phyloP scores from a whole-genome alignment of 1,284 basidiomycete species.

The Trichosporon sp. region DNA sequence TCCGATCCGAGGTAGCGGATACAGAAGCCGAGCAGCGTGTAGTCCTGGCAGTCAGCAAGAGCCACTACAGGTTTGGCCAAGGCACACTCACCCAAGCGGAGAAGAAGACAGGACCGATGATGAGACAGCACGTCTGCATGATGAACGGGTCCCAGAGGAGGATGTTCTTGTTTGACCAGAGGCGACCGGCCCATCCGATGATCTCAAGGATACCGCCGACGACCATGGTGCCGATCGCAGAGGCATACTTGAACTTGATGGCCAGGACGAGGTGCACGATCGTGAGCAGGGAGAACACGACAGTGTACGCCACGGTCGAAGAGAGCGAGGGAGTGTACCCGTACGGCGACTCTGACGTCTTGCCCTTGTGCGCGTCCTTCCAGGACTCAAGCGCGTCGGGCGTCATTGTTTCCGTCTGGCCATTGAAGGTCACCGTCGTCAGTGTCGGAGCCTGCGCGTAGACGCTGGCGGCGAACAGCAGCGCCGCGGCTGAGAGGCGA shows the following conservation, averaged over 20 bases:
- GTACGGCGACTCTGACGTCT: constrained; percentile 36
- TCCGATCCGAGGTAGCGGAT: constrained; percentile 49
- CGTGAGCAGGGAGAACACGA: constrained; percentile 43
- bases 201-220: constrained; percentile 63
- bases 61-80: constrained; percentile 22
- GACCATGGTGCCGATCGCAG: constrained; percentile 62
- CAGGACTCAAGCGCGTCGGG: constrained; percentile 45
- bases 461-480: neutral
- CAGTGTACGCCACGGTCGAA: constrained; percentile 36
- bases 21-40: constrained; percentile 52
- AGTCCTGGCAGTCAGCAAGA: constrained; percentile 30
- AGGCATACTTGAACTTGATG: constrained; percentile 58
- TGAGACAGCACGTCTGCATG: constrained; percentile 58
- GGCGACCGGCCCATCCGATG: constrained; percentile 51
- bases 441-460: neutral
- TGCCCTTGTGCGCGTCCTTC: constrained; percentile 26
- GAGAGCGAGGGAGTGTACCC: constrained; percentile 40
- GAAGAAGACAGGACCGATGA: constrained; percentile 56
- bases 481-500: neutral
- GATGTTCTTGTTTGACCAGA: constrained; percentile 43
- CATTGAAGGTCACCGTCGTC: neutral
- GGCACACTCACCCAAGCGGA: constrained; percentile 37
- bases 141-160: constrained; percentile 48
- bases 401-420: constrained; percentile 63
- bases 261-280: constrained; percentile 61